Evolutionary conservation across 176 grass and related monocot genomes (phyloP).

Genomic region (Avena insularis): DNA sequence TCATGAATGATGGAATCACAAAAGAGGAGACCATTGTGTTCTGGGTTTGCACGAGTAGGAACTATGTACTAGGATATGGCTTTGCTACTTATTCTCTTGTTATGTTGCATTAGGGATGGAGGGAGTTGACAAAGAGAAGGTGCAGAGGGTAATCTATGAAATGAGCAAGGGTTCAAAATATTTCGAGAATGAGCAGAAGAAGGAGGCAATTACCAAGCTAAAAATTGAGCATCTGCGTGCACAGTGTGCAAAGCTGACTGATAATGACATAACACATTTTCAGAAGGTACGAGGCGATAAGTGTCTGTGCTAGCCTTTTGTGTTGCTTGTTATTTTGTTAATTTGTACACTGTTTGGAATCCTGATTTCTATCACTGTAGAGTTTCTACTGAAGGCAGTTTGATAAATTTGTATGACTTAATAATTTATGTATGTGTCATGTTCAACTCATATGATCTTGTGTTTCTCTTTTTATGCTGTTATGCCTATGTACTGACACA

Average conservation of each 20-base stretch:
- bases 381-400: background rate
- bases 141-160: slow-evolving; percentile 86
- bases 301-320: slow-evolving; percentile 18
- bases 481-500: background rate
- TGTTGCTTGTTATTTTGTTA: background rate
- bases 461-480: background rate
- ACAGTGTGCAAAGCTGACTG: slow-evolving; percentile 66
- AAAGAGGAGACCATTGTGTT: too few relatives aligned
- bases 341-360: slow-evolving; percentile 23
- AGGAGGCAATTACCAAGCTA: slow-evolving; percentile 73
- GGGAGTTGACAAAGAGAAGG: slow-evolving; percentile 92
- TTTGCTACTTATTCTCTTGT: slow-evolving; percentile 35
- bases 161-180: slow-evolving; percentile 96
- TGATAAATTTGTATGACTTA: background rate
- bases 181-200: slow-evolving; percentile 94
- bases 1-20: too few relatives aligned
- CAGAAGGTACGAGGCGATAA: slow-evolving; percentile 56
- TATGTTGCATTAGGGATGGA: slow-evolving; percentile 74
- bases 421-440: background rate
- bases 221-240: slow-evolving; percentile 74
- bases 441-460: background rate
- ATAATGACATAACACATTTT: slow-evolving; percentile 79
- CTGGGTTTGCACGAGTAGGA: too few relatives aligned
- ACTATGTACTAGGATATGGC: background rate
- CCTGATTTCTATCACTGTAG: background rate